Percentiles rank a stretch among this genome's conserved stretches.
phyloP scores from a whole-genome alignment of 2,329 filamentous ascomycete genomes.

The Colletotrichum sansevieriae region DNA sequence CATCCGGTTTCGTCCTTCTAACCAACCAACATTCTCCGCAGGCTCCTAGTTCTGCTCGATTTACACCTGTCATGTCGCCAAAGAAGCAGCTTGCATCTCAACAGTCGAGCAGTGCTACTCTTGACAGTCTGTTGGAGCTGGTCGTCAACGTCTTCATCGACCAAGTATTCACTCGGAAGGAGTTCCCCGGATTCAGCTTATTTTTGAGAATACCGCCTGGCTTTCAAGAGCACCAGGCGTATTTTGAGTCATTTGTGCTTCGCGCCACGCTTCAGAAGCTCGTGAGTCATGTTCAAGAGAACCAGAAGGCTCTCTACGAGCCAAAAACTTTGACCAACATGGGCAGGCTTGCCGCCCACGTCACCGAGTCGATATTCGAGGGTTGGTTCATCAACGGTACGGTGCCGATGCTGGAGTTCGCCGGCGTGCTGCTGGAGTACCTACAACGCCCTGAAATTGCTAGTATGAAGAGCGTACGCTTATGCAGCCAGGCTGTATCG shows the following conservation, averaged over 20 bases:
- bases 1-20: conserved; percentile 92
- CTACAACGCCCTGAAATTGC: conserved; percentile 88
- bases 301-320: conserved; percentile 81
- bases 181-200: conserved; percentile 88
- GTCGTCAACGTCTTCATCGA: conserved; percentile 86
- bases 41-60: conserved; percentile 69
- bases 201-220: conserved; percentile 92
- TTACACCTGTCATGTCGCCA: conserved; percentile 73
- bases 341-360: conserved; percentile 81
- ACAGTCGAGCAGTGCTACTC: conserved; percentile 75
- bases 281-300: conserved; percentile 76
- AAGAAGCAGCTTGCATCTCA: conserved; percentile 64
- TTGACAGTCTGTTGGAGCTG: conserved; percentile 83
- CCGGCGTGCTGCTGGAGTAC: conserved; percentile 87
- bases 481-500: conserved; percentile 86
- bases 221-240: conserved; percentile 93
- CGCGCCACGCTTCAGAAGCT: conserved; percentile 80
- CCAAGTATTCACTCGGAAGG: conserved; percentile 86
- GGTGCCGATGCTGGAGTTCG: conserved; percentile 85
- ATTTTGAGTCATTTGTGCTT: conserved; percentile 92
- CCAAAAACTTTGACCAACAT: conserved; percentile 89
- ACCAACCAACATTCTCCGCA: conserved; percentile 75
- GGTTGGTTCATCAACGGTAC: conserved; percentile 96
- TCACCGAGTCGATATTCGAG: conserved; percentile 92
- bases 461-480: conserved; percentile 85